phyloP scores from a whole-genome alignment of 768 basidiomycete species.

The Agrocybe chaxingu region DNA sequence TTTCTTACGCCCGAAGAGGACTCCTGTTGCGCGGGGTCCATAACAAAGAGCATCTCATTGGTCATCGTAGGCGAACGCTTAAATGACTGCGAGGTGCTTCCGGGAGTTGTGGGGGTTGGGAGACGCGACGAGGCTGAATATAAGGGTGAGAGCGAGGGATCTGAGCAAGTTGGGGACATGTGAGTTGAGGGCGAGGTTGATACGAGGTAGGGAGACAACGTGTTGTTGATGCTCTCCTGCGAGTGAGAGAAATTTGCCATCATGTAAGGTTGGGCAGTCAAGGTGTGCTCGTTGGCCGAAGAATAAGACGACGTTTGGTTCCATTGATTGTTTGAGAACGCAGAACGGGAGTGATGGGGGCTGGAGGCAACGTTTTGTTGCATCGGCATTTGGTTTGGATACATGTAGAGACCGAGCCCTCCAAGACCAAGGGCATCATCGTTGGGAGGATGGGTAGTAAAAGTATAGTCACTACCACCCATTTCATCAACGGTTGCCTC shows the following conservation, averaged over 20 bases:
- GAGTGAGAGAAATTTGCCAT: too few relatives aligned
- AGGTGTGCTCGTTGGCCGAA: not conserved
- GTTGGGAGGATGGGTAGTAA: constrained; percentile 13
- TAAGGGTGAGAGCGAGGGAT: constrained; percentile 15
- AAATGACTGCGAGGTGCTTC: constrained; percentile 9
- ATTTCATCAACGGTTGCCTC: constrained; percentile 9
- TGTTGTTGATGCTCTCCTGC: too few relatives aligned
- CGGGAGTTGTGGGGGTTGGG: constrained; percentile 17
- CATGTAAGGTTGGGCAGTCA: not conserved
- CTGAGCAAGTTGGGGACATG: constrained; percentile 15
- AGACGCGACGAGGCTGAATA: constrained; percentile 14
- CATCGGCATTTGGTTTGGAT: not conserved
- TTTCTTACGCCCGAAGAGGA: constrained; percentile 9
- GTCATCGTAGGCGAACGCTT: constrained; percentile 14
- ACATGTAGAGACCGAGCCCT: not conserved
- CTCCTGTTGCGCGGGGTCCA: constrained; percentile 3
- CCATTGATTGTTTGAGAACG: too few relatives aligned
- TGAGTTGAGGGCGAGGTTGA: constrained; percentile 4
- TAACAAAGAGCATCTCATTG: constrained; percentile 9
- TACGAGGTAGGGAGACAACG: not conserved
- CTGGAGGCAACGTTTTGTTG: not conserved
- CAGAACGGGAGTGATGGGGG: too few relatives aligned
- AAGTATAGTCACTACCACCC: constrained; percentile 13
- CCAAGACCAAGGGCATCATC: not conserved
- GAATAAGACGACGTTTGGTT: too few relatives aligned